A percentile compares a stretch with the other conserved stretches of the same genome.
Evolutionary conservation across 2,329 filamentous ascomycete genomes (phyloP).

Genomic region (Clarireedia hainanense): DNA sequence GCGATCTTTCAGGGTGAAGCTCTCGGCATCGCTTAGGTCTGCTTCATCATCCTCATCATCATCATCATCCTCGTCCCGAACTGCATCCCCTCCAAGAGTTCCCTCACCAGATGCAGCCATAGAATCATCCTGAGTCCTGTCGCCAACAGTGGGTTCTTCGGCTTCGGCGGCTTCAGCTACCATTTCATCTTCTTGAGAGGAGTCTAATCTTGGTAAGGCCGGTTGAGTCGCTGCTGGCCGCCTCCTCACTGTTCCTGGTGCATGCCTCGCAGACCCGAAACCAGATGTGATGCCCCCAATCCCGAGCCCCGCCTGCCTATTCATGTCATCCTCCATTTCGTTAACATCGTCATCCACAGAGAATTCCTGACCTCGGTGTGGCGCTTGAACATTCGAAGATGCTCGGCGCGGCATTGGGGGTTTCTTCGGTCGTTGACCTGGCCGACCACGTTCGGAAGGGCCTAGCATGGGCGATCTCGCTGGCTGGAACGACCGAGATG

Average conservation of each 20-base stretch:
- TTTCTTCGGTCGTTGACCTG: conserved; percentile 41
- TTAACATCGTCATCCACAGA: conserved; percentile 82
- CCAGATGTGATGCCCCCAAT: conserved; percentile 28
- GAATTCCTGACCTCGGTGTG: conserved; percentile 77
- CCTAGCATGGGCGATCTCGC: conserved; percentile 27
- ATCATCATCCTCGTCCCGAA: conserved; percentile 33
- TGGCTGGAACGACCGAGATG: conserved; percentile 23
- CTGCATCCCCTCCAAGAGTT: conserved; percentile 32
- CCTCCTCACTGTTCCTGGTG: conserved; percentile 41
- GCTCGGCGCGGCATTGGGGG: conserved; percentile 65
- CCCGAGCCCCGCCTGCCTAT: conserved; percentile 35
- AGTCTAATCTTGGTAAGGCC: conserved; percentile 40
- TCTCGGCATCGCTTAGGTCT: conserved; percentile 84
- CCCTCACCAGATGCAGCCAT: conserved; percentile 20
- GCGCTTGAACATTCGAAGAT: conserved; percentile 62
- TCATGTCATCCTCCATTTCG: conserved; percentile 66
- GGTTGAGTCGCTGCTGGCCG: conserved; percentile 39
- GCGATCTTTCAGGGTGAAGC: conserved; percentile 93
- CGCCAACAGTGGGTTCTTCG: conserved; percentile 10
- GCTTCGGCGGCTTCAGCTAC: conserved; percentile 17
- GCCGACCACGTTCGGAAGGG: conserved; percentile 26
- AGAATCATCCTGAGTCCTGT: conserved; percentile 11
- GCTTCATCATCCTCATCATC: conserved; percentile 54
- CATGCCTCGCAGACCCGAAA: conserved; percentile 36
- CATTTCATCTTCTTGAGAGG: conserved; percentile 38